A percentile compares a stretch with the other conserved stretches of the same genome.
phyloP scores from a whole-genome alignment of 192 early-diverging fungal genomes.

The Helicostylum pulchrum region DNA sequence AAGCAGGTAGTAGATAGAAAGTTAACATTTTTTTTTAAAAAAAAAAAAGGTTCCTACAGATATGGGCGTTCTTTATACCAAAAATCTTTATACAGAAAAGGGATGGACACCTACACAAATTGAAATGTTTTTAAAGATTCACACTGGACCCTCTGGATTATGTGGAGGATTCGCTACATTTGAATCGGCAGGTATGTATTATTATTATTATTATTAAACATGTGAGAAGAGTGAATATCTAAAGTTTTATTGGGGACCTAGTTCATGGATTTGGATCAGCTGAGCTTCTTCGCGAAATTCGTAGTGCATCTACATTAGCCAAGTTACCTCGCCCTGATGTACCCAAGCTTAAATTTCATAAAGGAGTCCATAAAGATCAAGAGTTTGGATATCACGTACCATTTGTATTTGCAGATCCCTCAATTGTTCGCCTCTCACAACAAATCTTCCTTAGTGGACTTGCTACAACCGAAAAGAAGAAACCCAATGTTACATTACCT shows the following conservation, averaged over 20 bases:
- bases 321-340: conserved; percentile 45
- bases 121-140: conserved; percentile 59
- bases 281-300: conserved; percentile 42
- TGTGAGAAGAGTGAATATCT: neutral
- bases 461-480: conserved; percentile 26
- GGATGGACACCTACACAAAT: conserved; percentile 46
- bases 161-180: conserved; percentile 61
- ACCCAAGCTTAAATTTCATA: conserved; percentile 43
- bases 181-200: conserved; percentile 49
- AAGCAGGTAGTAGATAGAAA: neutral
- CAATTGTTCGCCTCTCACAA: conserved; percentile 50
- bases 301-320: conserved; percentile 39
- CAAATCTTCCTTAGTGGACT: conserved; percentile 49
- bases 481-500: conserved; percentile 36
- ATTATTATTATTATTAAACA: neutral
- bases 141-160: conserved; percentile 46
- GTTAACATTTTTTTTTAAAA: conserved; percentile 17
- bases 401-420: conserved; percentile 52
- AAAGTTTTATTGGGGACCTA: conserved; percentile 9
- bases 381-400: conserved; percentile 49
- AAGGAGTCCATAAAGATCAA: conserved; percentile 43
- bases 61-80: conserved; percentile 58
- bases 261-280: conserved; percentile 46
- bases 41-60: conserved; percentile 56
- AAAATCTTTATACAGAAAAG: conserved; percentile 41